phyloP scores from a whole-genome alignment of 257 asterid genomes.

The Gentiana dahurica region DNA sequence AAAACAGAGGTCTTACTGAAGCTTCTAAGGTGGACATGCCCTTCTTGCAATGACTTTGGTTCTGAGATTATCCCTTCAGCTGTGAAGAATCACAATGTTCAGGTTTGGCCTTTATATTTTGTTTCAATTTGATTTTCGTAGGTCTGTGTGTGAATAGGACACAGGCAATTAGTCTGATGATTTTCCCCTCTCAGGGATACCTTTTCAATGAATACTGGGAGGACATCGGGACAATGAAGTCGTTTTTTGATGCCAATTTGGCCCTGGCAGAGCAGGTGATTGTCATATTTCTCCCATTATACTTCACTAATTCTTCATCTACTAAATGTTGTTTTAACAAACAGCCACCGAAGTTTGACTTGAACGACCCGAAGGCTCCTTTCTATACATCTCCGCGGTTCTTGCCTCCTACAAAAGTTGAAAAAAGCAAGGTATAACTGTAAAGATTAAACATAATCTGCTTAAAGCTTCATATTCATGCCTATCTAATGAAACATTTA shows the following conservation, averaged over 20 bases:
- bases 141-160: too few relatives aligned
- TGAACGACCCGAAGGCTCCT: conserved; percentile 74
- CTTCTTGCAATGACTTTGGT: conserved; percentile 87
- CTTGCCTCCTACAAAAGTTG: conserved; percentile 88
- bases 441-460: conserved; percentile 5
- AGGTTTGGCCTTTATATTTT: conserved; percentile 30
- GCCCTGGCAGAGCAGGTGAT: conserved; percentile 85
- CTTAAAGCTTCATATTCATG: conserved; percentile 1
- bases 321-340: too few relatives aligned
- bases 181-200: conserved; percentile 45
- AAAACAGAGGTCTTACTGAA: conserved; percentile 63
- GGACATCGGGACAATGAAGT: conserved; percentile 83
- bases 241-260: conserved; percentile 90
- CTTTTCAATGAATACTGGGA: conserved; percentile 90
- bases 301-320: not conserved
- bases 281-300: not conserved
- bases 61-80: conserved; percentile 95
- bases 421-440: conserved; percentile 67
- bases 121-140: not conserved
- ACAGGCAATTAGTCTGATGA: conserved; percentile 2
- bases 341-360: conserved; percentile 74
- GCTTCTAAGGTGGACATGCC: conserved; percentile 52
- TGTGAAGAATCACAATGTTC: conserved; percentile 74
- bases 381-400: conserved; percentile 85
- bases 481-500: conserved; percentile 10